Evolutionary conservation across 2,329 filamentous ascomycete genomes (phyloP).

Genomic region (Pseudocercospora fijiensis): DNA sequence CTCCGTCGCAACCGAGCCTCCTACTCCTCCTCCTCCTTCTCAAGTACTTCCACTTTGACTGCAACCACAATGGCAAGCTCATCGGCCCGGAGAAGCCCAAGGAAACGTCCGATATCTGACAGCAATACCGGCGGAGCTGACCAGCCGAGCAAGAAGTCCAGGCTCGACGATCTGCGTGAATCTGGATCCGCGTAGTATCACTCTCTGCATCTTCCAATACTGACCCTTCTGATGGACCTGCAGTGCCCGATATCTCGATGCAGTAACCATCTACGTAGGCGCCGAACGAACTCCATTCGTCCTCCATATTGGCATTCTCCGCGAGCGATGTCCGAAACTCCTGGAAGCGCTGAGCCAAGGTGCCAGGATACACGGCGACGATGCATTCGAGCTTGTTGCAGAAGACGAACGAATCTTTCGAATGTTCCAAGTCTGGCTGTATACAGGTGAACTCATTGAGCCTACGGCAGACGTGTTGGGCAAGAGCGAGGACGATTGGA

Average conservation of each 20-base stretch:
- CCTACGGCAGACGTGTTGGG: neutral
- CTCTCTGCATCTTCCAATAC: neutral
- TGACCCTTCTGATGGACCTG: neutral
- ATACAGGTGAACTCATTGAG: neutral
- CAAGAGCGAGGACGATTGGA: neutral
- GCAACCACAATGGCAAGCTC: neutral
- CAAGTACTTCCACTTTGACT: too few species aligned
- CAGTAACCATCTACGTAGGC: neutral
- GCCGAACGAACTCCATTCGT: neutral
- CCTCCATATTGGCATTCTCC: neutral
- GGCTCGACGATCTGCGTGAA: neutral
- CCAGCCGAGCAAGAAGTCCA: neutral
- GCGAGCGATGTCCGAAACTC: neutral
- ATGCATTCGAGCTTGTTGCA: neutral
- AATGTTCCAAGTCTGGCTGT: neutral
- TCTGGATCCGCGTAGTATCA: neutral
- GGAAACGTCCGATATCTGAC: neutral
- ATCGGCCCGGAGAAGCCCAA: neutral
- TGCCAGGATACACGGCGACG: neutral
- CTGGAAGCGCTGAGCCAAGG: neutral
- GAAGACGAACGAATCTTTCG: neutral
- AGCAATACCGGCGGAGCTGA: neutral
- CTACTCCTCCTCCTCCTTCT: too few species aligned
- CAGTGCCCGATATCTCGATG: neutral
- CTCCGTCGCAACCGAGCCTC: neutral